Base-by-base conservation (phyloP, 129 eudicot species). In the Flaveria bidentis region DNA sequence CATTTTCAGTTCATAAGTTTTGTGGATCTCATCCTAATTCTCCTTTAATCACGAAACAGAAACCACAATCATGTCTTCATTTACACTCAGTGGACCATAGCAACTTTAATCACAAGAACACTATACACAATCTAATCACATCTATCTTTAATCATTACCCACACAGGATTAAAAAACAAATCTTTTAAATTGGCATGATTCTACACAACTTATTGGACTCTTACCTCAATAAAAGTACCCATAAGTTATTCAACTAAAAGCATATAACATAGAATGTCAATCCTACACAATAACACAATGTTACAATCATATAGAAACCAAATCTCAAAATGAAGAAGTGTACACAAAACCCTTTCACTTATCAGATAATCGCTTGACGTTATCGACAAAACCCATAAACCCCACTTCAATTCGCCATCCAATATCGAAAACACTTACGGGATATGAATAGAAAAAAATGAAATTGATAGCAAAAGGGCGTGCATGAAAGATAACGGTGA, bases 401-500 rank as follows among this genome's bases (percentile, higher is more conserved):
- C 77, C 73, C 57, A 58, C 5, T 41, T 53, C 17, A 22, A 67
- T 66, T 65, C 49, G 11, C 20, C 62, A 69, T 68, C 26, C 15
- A 49, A 66, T 28, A 74, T 39, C n/a, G 41, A 36, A 36, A 36
- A 36, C 41, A 36, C 41, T 5, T 36, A 36, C 5, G 7, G 41
- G 41, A 36, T 36, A 36, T 5, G 41, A 36, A 36, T 36, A 6
- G 23, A 45, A 63, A 67, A 62, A 26, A n/a, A 70, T 62, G 16
- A 44, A 52, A 66, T 39, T 5, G 15, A 39, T 51, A 39, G 41
- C 6, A 47, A 25, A 0, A 23, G 11, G 47, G 63, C 50, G 78
- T 84, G 89, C 89, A 82, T 85, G 95, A 69, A 74, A 71, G 53
- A 36, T 36, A 36, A 36, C 41, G 41, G 4, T 36, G 41, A 5